Base-by-base conservation (phyloP, 768 basidiomycete species). In the Psilocybe cyanescens region DNA sequence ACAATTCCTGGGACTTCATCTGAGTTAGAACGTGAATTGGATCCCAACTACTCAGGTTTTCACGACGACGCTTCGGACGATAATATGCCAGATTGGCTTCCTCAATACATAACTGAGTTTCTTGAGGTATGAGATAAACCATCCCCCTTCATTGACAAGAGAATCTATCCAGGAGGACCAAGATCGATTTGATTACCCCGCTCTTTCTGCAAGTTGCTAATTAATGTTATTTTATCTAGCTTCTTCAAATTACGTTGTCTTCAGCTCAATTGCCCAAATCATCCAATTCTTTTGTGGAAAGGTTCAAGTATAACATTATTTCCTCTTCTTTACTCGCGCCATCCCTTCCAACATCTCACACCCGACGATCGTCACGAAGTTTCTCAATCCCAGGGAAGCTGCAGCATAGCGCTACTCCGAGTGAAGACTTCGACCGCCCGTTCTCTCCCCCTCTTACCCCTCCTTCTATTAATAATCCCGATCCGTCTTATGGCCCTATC, bases 261-360 rank as follows among this genome's bases (percentile, higher is more conserved):
- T 70, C 75, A 45, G 52, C 75, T 8, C 70, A 75, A 35, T 64
- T 72, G 8, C 68, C 79, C 28, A 72, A 65, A 60, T 71, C 77
- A 5, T 71, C 79, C 3, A 82, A 75, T 63, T 79, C 82, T 17
- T 90, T 92, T 66, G 83, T 85, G 8, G 91, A 94, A 74, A 88
- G 83, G 45, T 92, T 94, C 84, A 92, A 92, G 71, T 93, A 92
- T 80, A 86, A 85, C 61, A 84, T 93, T 3, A 92, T 93, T 61
- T 91, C 91, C 3, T 92, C 91, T 2, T 86, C 90, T 7, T 78
- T 93, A 8, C 80, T 93, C n/a, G 84, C 89, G 3, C 72, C 85
- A 2, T 76, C 84, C 55, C 77, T 87, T 58, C 68, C 86, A 44
- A 65, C 82, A 31, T 74, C 82, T 64, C 65, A 72, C 65, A 59